Evolutionary conservation across 192 early-diverging fungal species (phyloP).

Genomic region (Thoreauomyces humboldtii): DNA sequence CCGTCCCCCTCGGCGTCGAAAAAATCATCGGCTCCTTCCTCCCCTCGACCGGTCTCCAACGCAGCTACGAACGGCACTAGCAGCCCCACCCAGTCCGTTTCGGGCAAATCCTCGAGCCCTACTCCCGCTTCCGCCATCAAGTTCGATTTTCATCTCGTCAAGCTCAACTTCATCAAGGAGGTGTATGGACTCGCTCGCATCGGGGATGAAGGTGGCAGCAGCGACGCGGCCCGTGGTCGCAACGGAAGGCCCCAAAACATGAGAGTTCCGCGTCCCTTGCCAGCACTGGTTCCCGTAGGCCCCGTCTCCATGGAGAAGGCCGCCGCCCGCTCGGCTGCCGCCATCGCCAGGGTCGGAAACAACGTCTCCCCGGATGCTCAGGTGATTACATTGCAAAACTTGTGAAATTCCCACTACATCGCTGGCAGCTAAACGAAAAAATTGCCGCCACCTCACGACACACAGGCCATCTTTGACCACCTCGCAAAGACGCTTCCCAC

Average conservation of each 20-base stretch:
- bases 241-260: neutral
- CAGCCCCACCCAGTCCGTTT: neutral
- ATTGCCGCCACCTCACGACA: neutral
- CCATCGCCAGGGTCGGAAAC: conserved; percentile 34
- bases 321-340: conserved; percentile 11
- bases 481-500: conserved; percentile 51
- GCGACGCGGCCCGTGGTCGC: neutral
- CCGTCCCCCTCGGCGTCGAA: conserved; percentile 3
- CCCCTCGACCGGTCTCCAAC: neutral
- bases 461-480: conserved; percentile 47
- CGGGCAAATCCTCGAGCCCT: neutral
- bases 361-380: conserved; percentile 41
- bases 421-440: too few relatives aligned
- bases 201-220: neutral
- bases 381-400: too few relatives aligned
- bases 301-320: conserved; percentile 28
- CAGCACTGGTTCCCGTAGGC: conserved; percentile 23
- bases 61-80: neutral
- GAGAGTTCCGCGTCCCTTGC: conserved; percentile 9
- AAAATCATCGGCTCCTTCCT: conserved; percentile 5
- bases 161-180: conserved; percentile 27
- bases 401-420: too few relatives aligned
- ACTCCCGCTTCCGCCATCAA: neutral
- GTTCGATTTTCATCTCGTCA: conserved; percentile 39
- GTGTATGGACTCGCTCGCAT: conserved; percentile 2